Conservation (phyloP, 1,139 yeast genomes). For the Yamadazyma spencermartinsiae region DNA sequence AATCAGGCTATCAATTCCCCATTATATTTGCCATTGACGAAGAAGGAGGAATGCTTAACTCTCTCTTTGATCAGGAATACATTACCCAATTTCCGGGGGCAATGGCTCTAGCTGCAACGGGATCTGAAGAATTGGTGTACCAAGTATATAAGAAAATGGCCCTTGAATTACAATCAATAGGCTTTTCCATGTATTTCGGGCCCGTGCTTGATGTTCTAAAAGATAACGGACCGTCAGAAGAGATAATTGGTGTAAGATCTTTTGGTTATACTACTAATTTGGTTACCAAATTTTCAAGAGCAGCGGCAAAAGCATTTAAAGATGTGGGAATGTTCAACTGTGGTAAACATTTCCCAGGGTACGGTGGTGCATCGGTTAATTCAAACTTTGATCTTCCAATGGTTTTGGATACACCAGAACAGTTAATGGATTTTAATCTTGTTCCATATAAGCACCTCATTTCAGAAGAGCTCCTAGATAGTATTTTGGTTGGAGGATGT, state of each 20-base stretch:
- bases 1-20: conserved; percentile 1
- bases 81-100: conserved; percentile 1
- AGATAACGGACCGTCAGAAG: background rate
- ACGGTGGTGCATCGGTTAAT: conserved; percentile 3
- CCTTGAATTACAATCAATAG: conserved; percentile 3
- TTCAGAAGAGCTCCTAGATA: conserved; percentile 1
- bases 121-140: conserved; percentile 2
- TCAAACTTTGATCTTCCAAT: conserved; percentile 4
- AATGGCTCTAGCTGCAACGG: background rate
- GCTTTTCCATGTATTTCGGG: conserved; percentile 3
- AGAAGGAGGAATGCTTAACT: background rate
- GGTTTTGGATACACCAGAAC: conserved; percentile 4
- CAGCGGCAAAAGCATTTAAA: conserved; percentile 4
- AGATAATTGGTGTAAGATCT: conserved; percentile 3
- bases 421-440: conserved; percentile 1
- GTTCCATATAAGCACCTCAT: conserved; percentile 4
- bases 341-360: conserved; percentile 5
- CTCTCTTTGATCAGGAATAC: background rate
- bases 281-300: conserved; percentile 1
- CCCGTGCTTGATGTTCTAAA: conserved; percentile 3
- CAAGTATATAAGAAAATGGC: conserved; percentile 5
- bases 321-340: conserved; percentile 4
- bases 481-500: conserved; percentile 4
- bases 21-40: conserved; percentile 1
- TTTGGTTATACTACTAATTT: conserved; percentile 2